A percentile compares a stretch with the other conserved stretches of the same genome.
These are phyloP conservation scores for Echinochloa phyllopogon DNA, from an alignment of 176 grass and related monocot species.

Conservation along the genomic window DNA sequence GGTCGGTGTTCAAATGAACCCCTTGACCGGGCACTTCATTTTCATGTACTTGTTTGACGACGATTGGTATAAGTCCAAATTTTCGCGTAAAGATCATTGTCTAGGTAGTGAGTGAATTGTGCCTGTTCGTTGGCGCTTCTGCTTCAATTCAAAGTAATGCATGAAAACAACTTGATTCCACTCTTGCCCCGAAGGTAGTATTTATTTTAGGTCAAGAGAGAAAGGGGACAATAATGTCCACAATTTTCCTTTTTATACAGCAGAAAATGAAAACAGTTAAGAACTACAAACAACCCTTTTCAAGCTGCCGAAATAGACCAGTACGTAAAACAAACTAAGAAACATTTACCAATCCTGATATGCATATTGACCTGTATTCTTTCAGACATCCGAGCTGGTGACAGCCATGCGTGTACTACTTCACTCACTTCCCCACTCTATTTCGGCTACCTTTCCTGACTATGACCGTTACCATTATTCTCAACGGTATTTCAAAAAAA, in stretches of 20 bases:
- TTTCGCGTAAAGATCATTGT: neutral
- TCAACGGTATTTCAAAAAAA: conserved; percentile 41
- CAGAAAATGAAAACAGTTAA: neutral
- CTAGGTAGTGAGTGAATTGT: neutral
- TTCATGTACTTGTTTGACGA: neutral
- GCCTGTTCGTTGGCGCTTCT: neutral
- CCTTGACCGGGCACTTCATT: neutral
- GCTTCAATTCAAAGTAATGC: neutral
- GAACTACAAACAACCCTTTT: too few species aligned
- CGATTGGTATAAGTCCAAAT: neutral
- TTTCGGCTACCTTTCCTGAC: conserved; percentile 43
- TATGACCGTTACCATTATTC: conserved; percentile 29
- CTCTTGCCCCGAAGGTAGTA: neutral
- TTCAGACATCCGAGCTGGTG: neutral
- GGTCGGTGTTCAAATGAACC: too few species aligned
- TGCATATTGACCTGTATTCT: neutral
- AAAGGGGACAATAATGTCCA: neutral
- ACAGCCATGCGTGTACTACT: conserved; percentile 1
- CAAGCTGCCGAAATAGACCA: neutral
- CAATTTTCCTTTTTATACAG: neutral
- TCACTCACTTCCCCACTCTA: conserved; percentile 6
- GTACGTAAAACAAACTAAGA: neutral
- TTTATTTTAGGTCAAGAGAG: neutral
- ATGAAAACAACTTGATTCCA: neutral
- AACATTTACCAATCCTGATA: neutral